Evolutionary conservation across 2,329 filamentous ascomycete genomes (phyloP).

Genomic region (Colletotrichum coccodes): DNA sequence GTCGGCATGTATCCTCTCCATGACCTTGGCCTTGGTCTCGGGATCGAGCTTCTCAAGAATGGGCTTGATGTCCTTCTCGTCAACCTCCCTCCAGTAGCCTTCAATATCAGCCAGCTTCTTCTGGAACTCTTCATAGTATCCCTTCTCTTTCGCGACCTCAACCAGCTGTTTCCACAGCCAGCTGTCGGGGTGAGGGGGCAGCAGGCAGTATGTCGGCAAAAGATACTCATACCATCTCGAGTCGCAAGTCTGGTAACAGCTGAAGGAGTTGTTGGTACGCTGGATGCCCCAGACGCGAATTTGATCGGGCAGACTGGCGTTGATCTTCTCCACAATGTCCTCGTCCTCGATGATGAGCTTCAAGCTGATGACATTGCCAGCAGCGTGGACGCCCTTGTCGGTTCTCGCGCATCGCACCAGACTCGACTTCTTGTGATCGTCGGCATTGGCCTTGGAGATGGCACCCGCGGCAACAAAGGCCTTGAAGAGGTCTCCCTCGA

Average conservation of each 20-base stretch:
- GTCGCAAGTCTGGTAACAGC: slow-evolving; percentile 94
- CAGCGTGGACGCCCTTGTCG: slow-evolving; percentile 97
- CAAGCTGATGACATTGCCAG: slow-evolving; percentile 92
- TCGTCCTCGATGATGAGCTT: slow-evolving; percentile 96
- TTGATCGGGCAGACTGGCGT: slow-evolving; percentile 83
- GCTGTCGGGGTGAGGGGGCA: slow-evolving; percentile 91
- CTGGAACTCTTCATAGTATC: slow-evolving; percentile 75
- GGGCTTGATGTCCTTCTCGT: slow-evolving; percentile 83
- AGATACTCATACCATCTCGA: slow-evolving; percentile 98
- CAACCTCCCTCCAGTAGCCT: slow-evolving; percentile 84
- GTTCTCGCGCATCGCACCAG: slow-evolving; percentile 94
- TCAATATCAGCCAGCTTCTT: slow-evolving; percentile 80
- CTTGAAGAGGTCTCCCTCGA: slow-evolving; percentile 93
- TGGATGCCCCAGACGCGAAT: slow-evolving; percentile 96
- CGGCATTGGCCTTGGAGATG: slow-evolving; percentile 95
- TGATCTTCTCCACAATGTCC: slow-evolving; percentile 91
- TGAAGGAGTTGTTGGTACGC: slow-evolving; percentile 89
- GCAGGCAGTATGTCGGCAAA: slow-evolving; percentile 90
- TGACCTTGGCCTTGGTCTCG: slow-evolving; percentile 69
- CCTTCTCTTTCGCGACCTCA: slow-evolving; percentile 79
- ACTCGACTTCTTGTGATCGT: slow-evolving; percentile 96
- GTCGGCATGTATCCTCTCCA: slow-evolving; percentile 66
- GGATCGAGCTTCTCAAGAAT: slow-evolving; percentile 72
- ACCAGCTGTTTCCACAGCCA: slow-evolving; percentile 85
- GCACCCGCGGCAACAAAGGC: slow-evolving; percentile 92